Conservation (phyloP, 495 filamentous ascomycete genomes). For the Hypoxylon rickii region DNA sequence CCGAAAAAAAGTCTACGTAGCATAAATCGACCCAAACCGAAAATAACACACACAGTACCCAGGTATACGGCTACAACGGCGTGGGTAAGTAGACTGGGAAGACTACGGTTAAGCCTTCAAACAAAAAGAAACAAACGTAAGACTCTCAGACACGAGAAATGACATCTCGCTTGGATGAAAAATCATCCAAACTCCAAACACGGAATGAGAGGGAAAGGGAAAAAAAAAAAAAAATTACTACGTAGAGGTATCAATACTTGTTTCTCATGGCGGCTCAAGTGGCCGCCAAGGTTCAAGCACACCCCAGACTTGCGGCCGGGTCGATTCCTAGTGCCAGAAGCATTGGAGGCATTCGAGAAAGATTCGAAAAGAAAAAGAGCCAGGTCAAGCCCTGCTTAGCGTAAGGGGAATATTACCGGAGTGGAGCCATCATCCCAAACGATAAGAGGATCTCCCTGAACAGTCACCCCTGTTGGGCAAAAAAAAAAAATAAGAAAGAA, state of each 20-base stretch:
- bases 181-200: slow-evolving; percentile 4
- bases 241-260: slow-evolving; percentile 7
- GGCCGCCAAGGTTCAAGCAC: slow-evolving; percentile 32
- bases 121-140: slow-evolving; percentile 18
- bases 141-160: slow-evolving; percentile 27
- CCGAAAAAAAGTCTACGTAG: no score
- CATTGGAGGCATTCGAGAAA: slow-evolving; percentile 39
- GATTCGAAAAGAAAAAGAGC: slow-evolving; percentile 36
- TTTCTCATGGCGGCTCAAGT: slow-evolving; percentile 35
- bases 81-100: no score
- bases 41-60: background rate
- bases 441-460: slow-evolving; percentile 38
- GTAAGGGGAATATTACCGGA: slow-evolving; percentile 42
- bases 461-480: slow-evolving; percentile 16
- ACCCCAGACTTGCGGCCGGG: slow-evolving; percentile 36
- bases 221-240: background rate
- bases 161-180: slow-evolving; percentile 33
- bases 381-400: slow-evolving; percentile 38
- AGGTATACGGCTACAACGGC: background rate
- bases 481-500: slow-evolving; percentile 14
- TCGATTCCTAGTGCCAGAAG: slow-evolving; percentile 34
- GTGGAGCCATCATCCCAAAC: slow-evolving; percentile 35
- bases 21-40: no score
- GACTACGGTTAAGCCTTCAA: no score
- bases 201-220: slow-evolving; percentile 20